A percentile compares a stretch with the other conserved stretches of the same genome.
Evolutionary conservation across 352 stramenopile genomes (phyloP).

Genomic region (Globisporangium viniferum): DNA sequence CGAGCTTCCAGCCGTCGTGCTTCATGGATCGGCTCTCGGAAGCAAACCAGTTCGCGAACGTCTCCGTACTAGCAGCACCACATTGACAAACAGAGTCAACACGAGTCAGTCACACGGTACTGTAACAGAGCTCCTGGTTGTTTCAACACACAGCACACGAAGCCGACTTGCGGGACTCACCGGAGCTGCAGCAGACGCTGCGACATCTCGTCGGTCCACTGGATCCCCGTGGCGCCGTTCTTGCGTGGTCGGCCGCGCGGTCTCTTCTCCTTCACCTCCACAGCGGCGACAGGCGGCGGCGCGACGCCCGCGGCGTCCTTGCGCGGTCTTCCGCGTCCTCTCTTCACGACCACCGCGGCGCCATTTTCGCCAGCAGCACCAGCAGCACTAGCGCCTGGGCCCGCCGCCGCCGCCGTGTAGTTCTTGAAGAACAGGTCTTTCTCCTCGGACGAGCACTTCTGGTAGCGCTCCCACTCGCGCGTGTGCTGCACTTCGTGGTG

Average conservation of each 20-base stretch:
- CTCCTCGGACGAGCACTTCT: not conserved
- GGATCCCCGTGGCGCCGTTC: not conserved
- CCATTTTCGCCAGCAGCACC: not conserved
- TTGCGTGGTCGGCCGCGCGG: constrained; percentile 1
- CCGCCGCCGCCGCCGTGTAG: not conserved
- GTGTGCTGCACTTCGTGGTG: not conserved
- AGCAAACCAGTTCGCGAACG: not conserved
- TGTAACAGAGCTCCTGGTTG: too few relatives aligned
- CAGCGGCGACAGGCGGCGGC: not conserved
- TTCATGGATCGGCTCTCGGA: not conserved
- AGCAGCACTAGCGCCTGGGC: not conserved
- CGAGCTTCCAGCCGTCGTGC: constrained; percentile 5
- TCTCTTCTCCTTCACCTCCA: not conserved
- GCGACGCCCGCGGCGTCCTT: not conserved
- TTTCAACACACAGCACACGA: too few relatives aligned
- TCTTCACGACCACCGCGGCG: not conserved
- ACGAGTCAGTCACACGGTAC: not conserved
- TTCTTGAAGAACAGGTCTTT: not conserved
- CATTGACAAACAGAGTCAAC: not conserved
- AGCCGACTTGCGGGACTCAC: not conserved
- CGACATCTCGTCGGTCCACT: constrained; percentile 14
- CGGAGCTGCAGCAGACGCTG: constrained; percentile 6
- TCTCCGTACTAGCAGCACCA: not conserved
- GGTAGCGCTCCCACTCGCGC: not conserved
- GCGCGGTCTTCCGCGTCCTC: not conserved